Conservation (phyloP, 768 basidiomycete genomes). For the Lactifluus piperatus region DNA sequence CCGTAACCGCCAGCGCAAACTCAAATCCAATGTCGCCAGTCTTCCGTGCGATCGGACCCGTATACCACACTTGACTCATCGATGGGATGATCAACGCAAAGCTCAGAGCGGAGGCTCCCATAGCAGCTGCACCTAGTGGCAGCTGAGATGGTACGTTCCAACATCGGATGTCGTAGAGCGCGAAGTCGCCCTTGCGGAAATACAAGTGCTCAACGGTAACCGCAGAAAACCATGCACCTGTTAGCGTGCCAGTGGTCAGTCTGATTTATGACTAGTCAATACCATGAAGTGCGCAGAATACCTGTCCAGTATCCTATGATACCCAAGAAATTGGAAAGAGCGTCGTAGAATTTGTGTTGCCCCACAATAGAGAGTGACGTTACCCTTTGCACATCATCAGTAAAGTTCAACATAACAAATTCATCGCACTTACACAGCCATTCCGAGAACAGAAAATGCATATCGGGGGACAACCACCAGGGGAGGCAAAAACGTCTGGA, state of each 20-base stretch:
- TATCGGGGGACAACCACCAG: conserved; percentile 56
- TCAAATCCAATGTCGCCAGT: conserved; percentile 70
- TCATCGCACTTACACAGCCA: conserved; percentile 45
- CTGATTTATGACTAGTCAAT: conserved; percentile 5
- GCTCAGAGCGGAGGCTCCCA: conserved; percentile 40
- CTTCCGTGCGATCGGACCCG: conserved; percentile 53
- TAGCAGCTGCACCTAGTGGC: conserved; percentile 55
- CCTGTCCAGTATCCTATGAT: conserved; percentile 42
- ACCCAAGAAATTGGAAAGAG: conserved; percentile 59
- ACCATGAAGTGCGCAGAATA: background rate
- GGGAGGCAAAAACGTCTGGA: conserved; percentile 60
- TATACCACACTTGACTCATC: conserved; percentile 66
- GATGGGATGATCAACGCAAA: conserved; percentile 52
- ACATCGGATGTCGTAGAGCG: conserved; percentile 37
- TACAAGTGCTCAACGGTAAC: conserved; percentile 58
- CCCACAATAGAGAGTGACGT: conserved; percentile 68
- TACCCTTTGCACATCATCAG: conserved; percentile 33
- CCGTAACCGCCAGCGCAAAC: conserved; percentile 42
- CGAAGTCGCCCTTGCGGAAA: conserved; percentile 45
- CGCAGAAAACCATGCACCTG: conserved; percentile 43
- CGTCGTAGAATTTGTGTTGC: conserved; percentile 51
- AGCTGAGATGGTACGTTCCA: conserved; percentile 50
- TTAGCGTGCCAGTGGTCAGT: conserved; percentile 45
- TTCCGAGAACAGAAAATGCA: conserved; percentile 56
- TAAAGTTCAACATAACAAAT: background rate